These are phyloP conservation scores for Crataegus laevigata DNA, from an alignment of 306 rosid species.

Conservation along the genomic window DNA sequence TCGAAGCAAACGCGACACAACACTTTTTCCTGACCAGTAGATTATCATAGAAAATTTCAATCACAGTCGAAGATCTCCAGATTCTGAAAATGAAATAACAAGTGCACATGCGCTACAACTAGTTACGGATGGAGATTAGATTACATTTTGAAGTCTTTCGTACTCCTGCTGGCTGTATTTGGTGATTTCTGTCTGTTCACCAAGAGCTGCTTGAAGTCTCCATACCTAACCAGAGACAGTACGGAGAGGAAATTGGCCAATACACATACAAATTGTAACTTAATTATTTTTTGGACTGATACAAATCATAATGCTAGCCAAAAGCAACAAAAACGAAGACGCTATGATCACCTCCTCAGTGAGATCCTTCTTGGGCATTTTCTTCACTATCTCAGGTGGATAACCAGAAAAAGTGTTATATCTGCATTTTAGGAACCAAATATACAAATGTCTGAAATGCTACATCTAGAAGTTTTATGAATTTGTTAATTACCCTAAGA, in stretches of 20 bases:
- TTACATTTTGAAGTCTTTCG: conserved; percentile 91
- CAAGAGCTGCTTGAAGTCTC: conserved; percentile 98
- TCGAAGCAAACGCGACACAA: conserved; percentile 90
- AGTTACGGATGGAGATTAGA: conserved; percentile 9
- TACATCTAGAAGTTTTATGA: not conserved
- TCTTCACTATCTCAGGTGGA: conserved; percentile 98
- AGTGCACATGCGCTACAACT: not conserved
- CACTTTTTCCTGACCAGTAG: conserved; percentile 72
- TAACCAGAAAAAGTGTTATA: conserved; percentile 88
- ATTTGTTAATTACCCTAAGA: not conserved
- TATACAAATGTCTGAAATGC: conserved; percentile 19
- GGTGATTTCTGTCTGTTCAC: conserved; percentile 90
- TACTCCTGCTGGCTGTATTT: conserved; percentile 87
- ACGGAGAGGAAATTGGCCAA: not conserved
- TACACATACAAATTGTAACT: not conserved
- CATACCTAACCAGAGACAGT: conserved; percentile 42
- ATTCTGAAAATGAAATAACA: not conserved
- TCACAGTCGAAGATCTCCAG: not conserved
- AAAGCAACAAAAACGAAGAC: not conserved
- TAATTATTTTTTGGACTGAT: not conserved
- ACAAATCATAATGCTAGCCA: not conserved
- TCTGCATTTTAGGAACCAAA: conserved; percentile 44
- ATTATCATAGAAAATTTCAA: not conserved
- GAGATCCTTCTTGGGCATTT: conserved; percentile 98
- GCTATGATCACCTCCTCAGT: conserved; percentile 82